These are phyloP conservation scores for Coelastrella sp. DNA, from an alignment of 139 green algal genomes.

Conservation along the genomic window DNA sequence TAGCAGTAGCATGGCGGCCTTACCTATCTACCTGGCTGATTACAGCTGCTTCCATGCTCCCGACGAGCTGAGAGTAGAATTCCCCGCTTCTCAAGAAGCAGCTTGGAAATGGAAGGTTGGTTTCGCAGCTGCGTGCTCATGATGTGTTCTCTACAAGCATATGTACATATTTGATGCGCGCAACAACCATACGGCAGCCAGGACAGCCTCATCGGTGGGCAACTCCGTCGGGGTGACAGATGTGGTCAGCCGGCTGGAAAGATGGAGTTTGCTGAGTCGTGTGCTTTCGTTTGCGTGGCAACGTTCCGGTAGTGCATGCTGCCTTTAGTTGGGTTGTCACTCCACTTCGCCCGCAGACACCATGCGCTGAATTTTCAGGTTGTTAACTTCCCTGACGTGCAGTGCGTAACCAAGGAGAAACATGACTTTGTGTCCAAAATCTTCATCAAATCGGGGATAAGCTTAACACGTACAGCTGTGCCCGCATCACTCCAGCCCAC, in stretches of 20 bases:
- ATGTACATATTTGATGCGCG: too few relatives aligned
- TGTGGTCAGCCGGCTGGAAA: too few relatives aligned
- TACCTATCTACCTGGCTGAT: constrained; percentile 43
- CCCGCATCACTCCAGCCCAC: constrained; percentile 30
- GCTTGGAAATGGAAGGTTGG: constrained; percentile 37
- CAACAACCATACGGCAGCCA: too few relatives aligned
- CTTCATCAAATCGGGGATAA: constrained; percentile 33
- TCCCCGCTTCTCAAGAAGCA: background rate
- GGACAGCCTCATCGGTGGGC: too few relatives aligned
- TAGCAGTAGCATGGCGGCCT: background rate
- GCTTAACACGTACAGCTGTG: background rate
- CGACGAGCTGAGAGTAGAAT: constrained; percentile 47
- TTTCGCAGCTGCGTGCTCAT: background rate
- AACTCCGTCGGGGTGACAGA: too few relatives aligned
- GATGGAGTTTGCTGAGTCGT: too few relatives aligned
- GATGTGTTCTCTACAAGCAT: too few relatives aligned
- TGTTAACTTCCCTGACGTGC: background rate
- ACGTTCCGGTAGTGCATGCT: too few relatives aligned
- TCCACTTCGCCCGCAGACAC: too few relatives aligned
- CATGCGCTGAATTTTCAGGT: background rate
- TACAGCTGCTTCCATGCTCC: constrained; percentile 51
- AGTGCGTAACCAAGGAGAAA: constrained; percentile 32
- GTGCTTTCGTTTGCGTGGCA: too few relatives aligned
- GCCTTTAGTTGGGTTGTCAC: too few relatives aligned
- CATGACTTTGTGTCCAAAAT: constrained; percentile 40